phyloP scores from a whole-genome alignment of 305 asterid species.

The Fraxinus velutina region DNA sequence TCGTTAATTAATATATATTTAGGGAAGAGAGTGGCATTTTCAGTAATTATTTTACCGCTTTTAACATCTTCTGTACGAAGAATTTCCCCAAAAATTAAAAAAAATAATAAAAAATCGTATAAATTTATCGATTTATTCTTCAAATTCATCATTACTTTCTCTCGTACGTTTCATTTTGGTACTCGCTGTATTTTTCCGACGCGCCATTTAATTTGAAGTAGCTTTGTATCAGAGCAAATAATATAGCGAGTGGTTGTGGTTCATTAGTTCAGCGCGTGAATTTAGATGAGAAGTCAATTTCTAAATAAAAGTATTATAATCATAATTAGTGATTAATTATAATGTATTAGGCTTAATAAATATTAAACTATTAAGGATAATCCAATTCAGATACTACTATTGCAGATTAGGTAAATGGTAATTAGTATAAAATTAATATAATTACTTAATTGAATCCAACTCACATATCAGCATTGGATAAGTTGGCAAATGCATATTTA shows the following conservation, averaged over 20 bases:
- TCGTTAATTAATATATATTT: constrained; percentile 24
- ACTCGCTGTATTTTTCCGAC: neutral
- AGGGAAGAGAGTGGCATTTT: constrained; percentile 9
- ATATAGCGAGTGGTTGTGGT: neutral
- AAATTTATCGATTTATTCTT: neutral
- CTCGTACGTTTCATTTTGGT: neutral
- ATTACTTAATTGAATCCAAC: neutral
- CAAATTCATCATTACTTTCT: neutral
- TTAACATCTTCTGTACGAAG: neutral
- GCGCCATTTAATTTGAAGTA: neutral
- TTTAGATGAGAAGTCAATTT: neutral
- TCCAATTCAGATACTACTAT: neutral
- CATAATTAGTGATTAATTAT: neutral
- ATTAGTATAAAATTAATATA: neutral
- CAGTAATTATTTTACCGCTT: neutral
- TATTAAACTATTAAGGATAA: neutral
- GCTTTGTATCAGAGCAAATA: neutral
- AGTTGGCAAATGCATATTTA: neutral
- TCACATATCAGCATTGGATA: neutral
- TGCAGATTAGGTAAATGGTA: neutral
- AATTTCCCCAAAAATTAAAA: neutral
- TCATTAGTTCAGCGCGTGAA: neutral
- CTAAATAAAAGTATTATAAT: neutral
- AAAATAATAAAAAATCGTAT: neutral
- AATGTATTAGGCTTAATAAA: neutral